Evolutionary conservation across 768 basidiomycete species (phyloP).

Genomic region (Mycena albidolilacea): DNA sequence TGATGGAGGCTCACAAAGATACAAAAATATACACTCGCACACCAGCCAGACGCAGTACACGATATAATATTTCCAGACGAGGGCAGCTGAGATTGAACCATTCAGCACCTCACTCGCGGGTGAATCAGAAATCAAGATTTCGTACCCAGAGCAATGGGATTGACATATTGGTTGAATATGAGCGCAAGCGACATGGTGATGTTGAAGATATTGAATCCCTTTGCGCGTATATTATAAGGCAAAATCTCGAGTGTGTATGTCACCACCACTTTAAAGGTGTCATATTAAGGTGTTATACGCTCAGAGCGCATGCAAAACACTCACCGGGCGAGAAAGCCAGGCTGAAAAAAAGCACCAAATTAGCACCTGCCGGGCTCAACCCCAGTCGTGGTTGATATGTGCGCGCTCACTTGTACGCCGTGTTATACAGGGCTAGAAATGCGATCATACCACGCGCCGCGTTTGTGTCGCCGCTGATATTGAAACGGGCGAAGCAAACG

Average conservation of each 20-base stretch:
- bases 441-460: constrained; percentile 82
- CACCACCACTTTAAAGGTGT: constrained; percentile 56
- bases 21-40: constrained; percentile 57
- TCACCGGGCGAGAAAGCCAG: constrained; percentile 68
- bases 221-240: constrained; percentile 86
- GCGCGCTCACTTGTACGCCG: constrained; percentile 74
- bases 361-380: constrained; percentile 44
- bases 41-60: constrained; percentile 81
- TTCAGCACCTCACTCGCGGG: constrained; percentile 1
- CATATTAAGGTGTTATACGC: too few relatives aligned
- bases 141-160: constrained; percentile 79
- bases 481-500: constrained; percentile 69
- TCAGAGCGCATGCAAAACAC: too few relatives aligned
- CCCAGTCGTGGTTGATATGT: background rate
- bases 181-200: constrained; percentile 83
- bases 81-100: constrained; percentile 7
- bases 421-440: constrained; percentile 88
- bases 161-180: constrained; percentile 92
- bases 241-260: constrained; percentile 92
- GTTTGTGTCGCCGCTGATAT: constrained; percentile 53
- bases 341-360: background rate
- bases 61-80: constrained; percentile 86
- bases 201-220: constrained; percentile 88
- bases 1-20: constrained; percentile 6
- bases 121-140: background rate